Conservation (phyloP, 1,284 basidiomycete genomes). For the Rhodotorula sp. region DNA sequence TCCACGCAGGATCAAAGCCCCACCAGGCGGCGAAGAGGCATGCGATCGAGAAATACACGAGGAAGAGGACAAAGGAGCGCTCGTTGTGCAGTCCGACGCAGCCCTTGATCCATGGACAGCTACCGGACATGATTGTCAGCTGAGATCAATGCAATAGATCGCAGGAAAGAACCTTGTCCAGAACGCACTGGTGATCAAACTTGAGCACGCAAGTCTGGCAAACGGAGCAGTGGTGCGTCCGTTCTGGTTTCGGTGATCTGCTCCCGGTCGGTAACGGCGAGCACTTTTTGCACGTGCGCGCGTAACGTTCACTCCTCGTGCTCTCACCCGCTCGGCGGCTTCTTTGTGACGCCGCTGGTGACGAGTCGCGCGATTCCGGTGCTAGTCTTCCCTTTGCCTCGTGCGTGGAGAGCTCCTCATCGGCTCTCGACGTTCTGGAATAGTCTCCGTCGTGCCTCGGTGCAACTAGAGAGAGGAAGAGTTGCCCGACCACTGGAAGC, state of each 20-base stretch:
- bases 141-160: conserved; percentile 6
- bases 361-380: background rate
- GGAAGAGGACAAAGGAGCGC: conserved; percentile 91
- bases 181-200: conserved; percentile 83
- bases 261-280: conserved; percentile 54
- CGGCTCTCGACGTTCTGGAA: background rate
- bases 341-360: background rate
- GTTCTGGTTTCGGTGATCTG: conserved; percentile 71
- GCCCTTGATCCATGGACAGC: conserved; percentile 74
- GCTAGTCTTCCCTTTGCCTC: background rate
- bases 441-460: background rate
- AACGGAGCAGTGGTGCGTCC: conserved; percentile 91
- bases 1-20: background rate
- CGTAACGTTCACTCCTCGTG: background rate
- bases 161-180: background rate
- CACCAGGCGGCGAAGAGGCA: conserved; percentile 17
- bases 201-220: conserved; percentile 89
- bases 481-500: conserved; percentile 1
- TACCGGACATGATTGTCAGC: conserved; percentile 12
- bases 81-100: conserved; percentile 85
- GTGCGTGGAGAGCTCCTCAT: no score
- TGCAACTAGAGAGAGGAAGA: background rate
- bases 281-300: conserved; percentile 44
- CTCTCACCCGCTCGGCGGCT: no score
- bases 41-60: conserved; percentile 56